Percentiles rank a stretch among this genome's conserved stretches.
Evolutionary conservation across 108 stramenopile species (phyloP).

Genomic region (Ochromonas danica): DNA sequence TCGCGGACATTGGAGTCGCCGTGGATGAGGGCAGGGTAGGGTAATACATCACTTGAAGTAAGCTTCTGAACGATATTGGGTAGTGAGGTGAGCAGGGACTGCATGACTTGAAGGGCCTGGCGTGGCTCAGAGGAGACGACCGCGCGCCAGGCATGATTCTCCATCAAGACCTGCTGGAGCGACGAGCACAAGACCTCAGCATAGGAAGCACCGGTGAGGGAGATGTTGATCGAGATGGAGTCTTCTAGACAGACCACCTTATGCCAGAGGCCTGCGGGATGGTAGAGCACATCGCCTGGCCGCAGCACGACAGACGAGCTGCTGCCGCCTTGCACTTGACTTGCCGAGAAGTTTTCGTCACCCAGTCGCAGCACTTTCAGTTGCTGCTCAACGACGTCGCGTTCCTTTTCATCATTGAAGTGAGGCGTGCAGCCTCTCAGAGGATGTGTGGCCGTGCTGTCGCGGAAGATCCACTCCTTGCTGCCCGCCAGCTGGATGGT

Average conservation of each 20-base stretch:
- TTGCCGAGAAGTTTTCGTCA: background rate
- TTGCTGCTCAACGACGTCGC: slow-evolving; percentile 74
- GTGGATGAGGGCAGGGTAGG: background rate
- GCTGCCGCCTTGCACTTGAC: background rate
- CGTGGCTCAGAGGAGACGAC: background rate
- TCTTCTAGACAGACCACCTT: slow-evolving; percentile 73
- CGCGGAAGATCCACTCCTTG: slow-evolving; percentile 74
- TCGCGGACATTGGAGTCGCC: background rate
- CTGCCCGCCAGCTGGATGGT: slow-evolving; percentile 77
- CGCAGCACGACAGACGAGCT: slow-evolving; percentile 48
- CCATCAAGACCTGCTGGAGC: slow-evolving; percentile 67
- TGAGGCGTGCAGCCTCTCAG: slow-evolving; percentile 80
- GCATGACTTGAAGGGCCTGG: background rate
- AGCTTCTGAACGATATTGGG: background rate
- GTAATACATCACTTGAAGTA: background rate
- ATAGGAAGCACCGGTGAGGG: slow-evolving; percentile 76
- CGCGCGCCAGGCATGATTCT: slow-evolving; percentile 20
- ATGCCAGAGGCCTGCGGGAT: slow-evolving; percentile 88
- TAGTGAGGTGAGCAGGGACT: background rate
- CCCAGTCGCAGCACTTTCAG: slow-evolving; percentile 54
- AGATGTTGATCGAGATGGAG: slow-evolving; percentile 77
- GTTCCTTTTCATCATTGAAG: slow-evolving; percentile 53
- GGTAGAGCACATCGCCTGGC: slow-evolving; percentile 83
- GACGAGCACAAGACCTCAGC: slow-evolving; percentile 66
- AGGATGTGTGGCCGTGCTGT: slow-evolving; percentile 66